Base-by-base conservation (phyloP, 495 filamentous ascomycete genomes). In the Mycothermus thermophilus region DNA sequence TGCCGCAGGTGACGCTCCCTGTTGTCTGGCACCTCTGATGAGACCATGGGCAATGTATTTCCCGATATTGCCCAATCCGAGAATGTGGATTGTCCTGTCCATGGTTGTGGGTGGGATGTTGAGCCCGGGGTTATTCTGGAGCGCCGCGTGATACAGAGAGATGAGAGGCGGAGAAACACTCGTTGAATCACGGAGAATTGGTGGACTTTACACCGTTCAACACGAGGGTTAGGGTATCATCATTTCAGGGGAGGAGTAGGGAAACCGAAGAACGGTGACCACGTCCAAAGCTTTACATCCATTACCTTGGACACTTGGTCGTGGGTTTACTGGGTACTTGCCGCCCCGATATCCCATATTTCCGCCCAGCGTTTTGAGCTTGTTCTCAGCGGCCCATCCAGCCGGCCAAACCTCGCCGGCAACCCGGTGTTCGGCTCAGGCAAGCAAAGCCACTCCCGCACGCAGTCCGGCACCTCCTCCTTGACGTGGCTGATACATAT, bases 401-500 rank as follows among this genome's bases (percentile, higher is more conserved):
- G 56, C 26, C 54, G 51, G 3, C 77, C 76, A 42, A 74, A 71
- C 39, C 74, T 63, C 25, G 74, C 71, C 15, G 67, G 54, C 44
- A 47, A 39, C 20, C 69, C 67, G 5, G 62, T 66, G 37, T 66
- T 72, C 26, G 68, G 66, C 59, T 71, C 72, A 13, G 84, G 84
- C 12, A 93, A 60, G 35, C 80, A 80, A 28, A 96, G 71, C 72
- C 77, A 96, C 54, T 80, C 67, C 17, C 81, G 58, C 12, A 94
- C 71, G 30, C 72, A 74, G 22, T 75, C 72, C 0, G 88, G 88
- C 8, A 95, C 82, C 54, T 96, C 88, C 44, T 93, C 83, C 32
- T 72, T 71, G n/a, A 83, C 68, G 58, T 96, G 88, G 44, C 83
- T 88, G 34, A 95, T 83, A 26, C 83, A 75, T 10, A 96, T 66